Evolutionary conservation across 495 filamentous ascomycete species (phyloP), one percentile per base, ranked within the genome.

Genomic region (Penicillium chermesinum): DNA sequence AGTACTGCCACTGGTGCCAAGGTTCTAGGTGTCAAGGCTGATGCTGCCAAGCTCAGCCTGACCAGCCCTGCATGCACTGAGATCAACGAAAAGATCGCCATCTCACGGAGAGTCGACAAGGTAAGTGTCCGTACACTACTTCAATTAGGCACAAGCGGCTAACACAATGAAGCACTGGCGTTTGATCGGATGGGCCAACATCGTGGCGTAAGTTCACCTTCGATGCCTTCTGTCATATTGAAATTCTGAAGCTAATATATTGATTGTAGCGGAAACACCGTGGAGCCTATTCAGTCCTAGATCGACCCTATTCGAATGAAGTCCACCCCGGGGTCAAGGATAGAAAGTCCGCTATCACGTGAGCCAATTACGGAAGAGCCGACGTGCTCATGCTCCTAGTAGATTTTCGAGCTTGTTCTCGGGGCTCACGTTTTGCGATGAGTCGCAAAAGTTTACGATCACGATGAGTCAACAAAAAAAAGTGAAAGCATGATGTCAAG

Each of bases 31-130:
- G 93, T 96, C 54, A 96, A 91, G 81, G 89, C 91, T 49, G 94
- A 97, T 83, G 89, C 88, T 32, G 94, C 94, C 35, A 95, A 96
- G 72, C 76, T 94, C 49, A 81, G 79, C 50, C 70, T 96, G 65
- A 96, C 89, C 46, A 88, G 80, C 65, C 90, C 90, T 17, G 91
- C 90, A 33, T 96, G 90, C 73, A 96, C 90, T 16, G 85, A 93
- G 58, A 81, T 94, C 58, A 89, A 88, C 35, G 94, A 98, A 79
- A 98, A 98, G 84, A 89, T 98, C 64, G 94, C 93, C 33, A 78
- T 98, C 64, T 87, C 82, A 65, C 79, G 93, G 71, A 84, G 94
- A 80, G 96, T 97, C 59, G 93, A 98, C 64, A 96, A 96, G 82
- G 41, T 44, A 20, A 44, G 41, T 33, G 6, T 17, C 16, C 4